Evolutionary conservation across 2,329 filamentous ascomycete species (phyloP).

Genomic region (Penicillium sp.): DNA sequence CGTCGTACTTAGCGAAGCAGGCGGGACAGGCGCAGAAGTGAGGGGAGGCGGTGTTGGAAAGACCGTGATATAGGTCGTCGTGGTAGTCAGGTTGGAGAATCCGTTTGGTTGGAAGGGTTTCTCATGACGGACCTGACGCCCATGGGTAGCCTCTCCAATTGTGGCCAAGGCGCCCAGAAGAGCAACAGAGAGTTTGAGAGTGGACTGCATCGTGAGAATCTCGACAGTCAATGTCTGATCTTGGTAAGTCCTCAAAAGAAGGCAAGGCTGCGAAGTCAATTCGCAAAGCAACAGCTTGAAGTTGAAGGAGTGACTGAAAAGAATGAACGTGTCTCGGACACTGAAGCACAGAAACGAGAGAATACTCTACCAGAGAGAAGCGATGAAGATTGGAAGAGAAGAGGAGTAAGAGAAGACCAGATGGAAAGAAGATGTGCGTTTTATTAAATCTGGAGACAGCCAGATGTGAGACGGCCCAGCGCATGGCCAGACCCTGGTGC

Average conservation of each 20-base stretch:
- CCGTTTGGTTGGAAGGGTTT: constrained; percentile 26
- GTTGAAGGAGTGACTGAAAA: constrained; percentile 20
- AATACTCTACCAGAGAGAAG: constrained; percentile 22
- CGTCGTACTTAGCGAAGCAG: background rate
- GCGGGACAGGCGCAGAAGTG: constrained; percentile 7
- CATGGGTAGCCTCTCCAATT: constrained; percentile 39
- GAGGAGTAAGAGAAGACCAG: constrained; percentile 13
- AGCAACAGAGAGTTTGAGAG: constrained; percentile 41
- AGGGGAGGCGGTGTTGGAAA: constrained; percentile 23
- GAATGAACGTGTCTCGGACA: constrained; percentile 23
- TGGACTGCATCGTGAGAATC: constrained; percentile 40
- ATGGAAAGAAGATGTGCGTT: constrained; percentile 12
- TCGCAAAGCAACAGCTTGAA: constrained; percentile 28
- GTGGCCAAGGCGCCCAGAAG: constrained; percentile 43
- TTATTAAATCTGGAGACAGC: constrained; percentile 23
- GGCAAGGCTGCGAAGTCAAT: constrained; percentile 41
- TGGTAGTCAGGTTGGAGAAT: constrained; percentile 18
- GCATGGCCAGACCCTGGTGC: background rate
- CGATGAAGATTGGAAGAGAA: constrained; percentile 17
- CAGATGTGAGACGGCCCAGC: constrained; percentile 13
- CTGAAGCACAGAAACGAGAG: constrained; percentile 19
- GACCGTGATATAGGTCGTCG: constrained; percentile 23
- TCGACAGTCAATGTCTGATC: constrained; percentile 31
- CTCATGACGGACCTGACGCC: constrained; percentile 31
- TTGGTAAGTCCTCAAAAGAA: constrained; percentile 17